Evolutionary conservation across 164 flowering plant species (phyloP), one percentile per base, ranked within the genome.

Genomic region (Tinospora cordifolia): DNA sequence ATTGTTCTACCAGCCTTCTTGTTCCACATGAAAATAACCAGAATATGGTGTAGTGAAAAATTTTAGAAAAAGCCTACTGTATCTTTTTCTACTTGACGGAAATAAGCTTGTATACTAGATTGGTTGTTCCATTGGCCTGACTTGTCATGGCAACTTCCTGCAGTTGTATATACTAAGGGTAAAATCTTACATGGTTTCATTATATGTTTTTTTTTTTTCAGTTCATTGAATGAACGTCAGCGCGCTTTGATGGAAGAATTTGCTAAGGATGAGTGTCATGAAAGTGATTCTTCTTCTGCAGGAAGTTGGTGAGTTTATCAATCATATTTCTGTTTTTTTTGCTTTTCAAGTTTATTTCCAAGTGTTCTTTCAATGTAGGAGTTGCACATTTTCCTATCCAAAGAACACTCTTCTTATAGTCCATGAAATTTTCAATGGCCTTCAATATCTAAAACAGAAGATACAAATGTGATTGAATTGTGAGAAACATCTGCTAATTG

Each of bases 221-320:
- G 83, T 49, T 59, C 75, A 0, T 69, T 80, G 49, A 80, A 30
- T 77, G 79, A 77, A 51, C 75, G 73, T n/a, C 80, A 77, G 60
- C 80, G 73, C 12, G 66, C 71, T 30, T 58, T 80, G 58, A 22
- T 80, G 58, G 80, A 77, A 62, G 83, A 80, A 62, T 75, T 77
- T 75, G 80, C 75, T 4, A 40, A 66, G 66, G 83, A 80, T 62
- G 83, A 80, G 71, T 47, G 68, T 54, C 44, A 24, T 75, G 83
- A 62, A 68, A 75, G 63, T 65, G 71, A 26, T 62, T 67, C 39
- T 15, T 71, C 74, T 60, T 62, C 10, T 25, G 71, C 38, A 17
- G 83, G 63, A 13, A 78, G 71, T 68, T 73, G 83, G 83, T 80
- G 25, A 66, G 75, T 34, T 15, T 57, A 34, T 58, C 46, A 36